Percentiles rank a stretch among this genome's conserved stretches.
Evolutionary conservation across 1,284 basidiomycete species (phyloP).

Genomic region (Entoloma clypeatum): DNA sequence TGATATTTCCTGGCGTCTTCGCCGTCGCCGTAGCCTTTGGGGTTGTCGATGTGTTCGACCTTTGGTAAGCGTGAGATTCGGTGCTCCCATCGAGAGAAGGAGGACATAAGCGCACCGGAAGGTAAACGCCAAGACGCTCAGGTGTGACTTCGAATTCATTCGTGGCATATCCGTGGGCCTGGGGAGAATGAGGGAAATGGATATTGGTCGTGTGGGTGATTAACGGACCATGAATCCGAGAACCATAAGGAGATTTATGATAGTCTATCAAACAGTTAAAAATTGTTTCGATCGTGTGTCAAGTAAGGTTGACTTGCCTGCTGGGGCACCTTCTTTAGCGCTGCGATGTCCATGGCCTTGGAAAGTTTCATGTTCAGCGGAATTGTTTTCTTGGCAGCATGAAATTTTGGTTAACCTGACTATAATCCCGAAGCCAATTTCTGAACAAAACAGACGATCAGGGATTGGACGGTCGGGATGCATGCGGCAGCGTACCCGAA

Average conservation of each 20-base stretch:
- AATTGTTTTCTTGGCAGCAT: neutral
- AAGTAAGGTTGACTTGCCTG: slow-evolving; percentile 43
- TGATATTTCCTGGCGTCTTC: slow-evolving; percentile 82
- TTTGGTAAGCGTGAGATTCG: slow-evolving; percentile 22
- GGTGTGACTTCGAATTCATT: slow-evolving; percentile 88
- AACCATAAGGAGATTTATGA: slow-evolving; percentile 87
- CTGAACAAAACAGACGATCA: slow-evolving; percentile 28
- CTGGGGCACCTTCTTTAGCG: slow-evolving; percentile 68
- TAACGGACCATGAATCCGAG: slow-evolving; percentile 71
- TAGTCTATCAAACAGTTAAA: slow-evolving; percentile 48
- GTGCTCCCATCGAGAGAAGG: neutral
- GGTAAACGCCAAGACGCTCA: slow-evolving; percentile 84
- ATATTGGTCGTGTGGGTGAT: neutral
- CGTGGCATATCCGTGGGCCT: slow-evolving; percentile 84
- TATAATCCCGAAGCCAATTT: slow-evolving; percentile 83
- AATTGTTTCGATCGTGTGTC: neutral
- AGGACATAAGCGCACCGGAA: slow-evolving; percentile 50
- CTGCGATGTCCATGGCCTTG: slow-evolving; percentile 82
- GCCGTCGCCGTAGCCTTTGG: slow-evolving; percentile 81
- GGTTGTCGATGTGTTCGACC: slow-evolving; percentile 89
- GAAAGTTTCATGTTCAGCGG: neutral
- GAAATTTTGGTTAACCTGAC: slow-evolving; percentile 43
- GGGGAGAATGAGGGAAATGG: slow-evolving; percentile 9
- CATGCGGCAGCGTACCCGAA: slow-evolving; percentile 54
- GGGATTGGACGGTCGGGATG: neutral